These are phyloP conservation scores for Picochlorum sp. DNA, from an alignment of 139 green algal species.

Conservation along the genomic window DNA sequence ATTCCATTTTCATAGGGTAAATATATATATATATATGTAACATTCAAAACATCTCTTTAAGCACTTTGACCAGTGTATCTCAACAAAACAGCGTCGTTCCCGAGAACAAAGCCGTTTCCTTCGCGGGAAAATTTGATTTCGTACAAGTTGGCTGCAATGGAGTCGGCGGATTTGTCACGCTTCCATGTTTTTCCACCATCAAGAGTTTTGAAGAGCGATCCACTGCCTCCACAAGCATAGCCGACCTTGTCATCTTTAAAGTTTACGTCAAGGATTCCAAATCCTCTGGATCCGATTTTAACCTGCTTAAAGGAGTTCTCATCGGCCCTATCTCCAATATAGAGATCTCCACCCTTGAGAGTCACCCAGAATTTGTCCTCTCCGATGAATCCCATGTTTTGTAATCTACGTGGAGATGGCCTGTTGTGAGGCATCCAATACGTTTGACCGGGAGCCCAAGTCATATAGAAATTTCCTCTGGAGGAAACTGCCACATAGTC, in stretches of 20 bases:
- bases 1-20: not conserved
- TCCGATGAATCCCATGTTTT: conserved; percentile 91
- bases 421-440: conserved; percentile 95
- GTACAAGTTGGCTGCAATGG: conserved; percentile 95
- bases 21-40: not conserved
- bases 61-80: conserved; percentile 37
- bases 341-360: conserved; percentile 84
- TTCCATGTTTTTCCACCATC: conserved; percentile 93
- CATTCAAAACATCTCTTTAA: not conserved
- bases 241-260: conserved; percentile 50
- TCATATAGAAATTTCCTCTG: conserved; percentile 99
- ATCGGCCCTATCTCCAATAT: conserved; percentile 17
- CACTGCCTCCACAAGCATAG: conserved; percentile 85
- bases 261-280: conserved; percentile 92
- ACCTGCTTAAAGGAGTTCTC: conserved; percentile 24
- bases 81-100: conserved; percentile 87
- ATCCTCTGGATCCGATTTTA: conserved; percentile 78
- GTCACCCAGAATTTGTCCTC: conserved; percentile 83
- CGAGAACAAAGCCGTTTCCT: conserved; percentile 84
- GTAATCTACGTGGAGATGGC: conserved; percentile 70
- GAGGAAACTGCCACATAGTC: conserved; percentile 90
- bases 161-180: conserved; percentile 68
- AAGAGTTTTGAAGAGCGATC: conserved; percentile 77
- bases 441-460: conserved; percentile 82
- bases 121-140: conserved; percentile 65